These are phyloP conservation scores for Opeltia flavorubescens DNA, from an alignment of 495 filamentous ascomycete genomes.

Conservation along the genomic window DNA sequence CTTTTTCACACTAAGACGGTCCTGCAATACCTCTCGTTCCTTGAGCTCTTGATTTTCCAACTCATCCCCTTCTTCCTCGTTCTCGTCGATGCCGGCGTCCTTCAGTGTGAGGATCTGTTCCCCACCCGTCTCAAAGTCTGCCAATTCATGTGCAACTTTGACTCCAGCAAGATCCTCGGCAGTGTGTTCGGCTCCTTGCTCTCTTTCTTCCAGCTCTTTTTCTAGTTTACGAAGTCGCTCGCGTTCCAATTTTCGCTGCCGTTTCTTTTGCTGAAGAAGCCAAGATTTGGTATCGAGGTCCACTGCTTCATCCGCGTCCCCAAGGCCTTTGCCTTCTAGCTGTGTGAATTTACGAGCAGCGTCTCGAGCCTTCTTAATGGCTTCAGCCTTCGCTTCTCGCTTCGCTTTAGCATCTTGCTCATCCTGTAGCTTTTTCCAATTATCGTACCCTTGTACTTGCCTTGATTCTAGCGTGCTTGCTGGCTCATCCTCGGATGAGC, in stretches of 20 bases:
- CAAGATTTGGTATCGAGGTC: constrained; percentile 68
- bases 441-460: constrained; percentile 61
- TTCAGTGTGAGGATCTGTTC: constrained; percentile 85
- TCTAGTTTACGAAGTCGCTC: constrained; percentile 46
- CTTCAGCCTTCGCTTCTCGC: constrained; percentile 61
- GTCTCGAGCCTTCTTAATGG: constrained; percentile 81
- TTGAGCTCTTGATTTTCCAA: constrained; percentile 68
- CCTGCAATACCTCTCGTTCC: constrained; percentile 62
- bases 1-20: constrained; percentile 78
- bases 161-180: constrained; percentile 74
- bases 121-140: constrained; percentile 60
- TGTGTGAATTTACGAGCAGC: constrained; percentile 56
- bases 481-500: constrained; percentile 40
- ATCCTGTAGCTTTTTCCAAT: constrained; percentile 53
- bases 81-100: constrained; percentile 71
- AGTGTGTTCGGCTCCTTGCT: constrained; percentile 48
- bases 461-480: constrained; percentile 68
- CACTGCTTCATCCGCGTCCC: constrained; percentile 49
- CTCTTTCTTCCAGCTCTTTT: constrained; percentile 58
- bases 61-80: constrained; percentile 85
- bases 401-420: constrained; percentile 51
- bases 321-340: constrained; percentile 68
- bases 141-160: constrained; percentile 76
- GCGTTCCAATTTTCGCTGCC: constrained; percentile 71
- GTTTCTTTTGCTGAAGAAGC: constrained; percentile 76